Conservation (phyloP, 768 basidiomycete genomes). For the Amanita jacksonii region DNA sequence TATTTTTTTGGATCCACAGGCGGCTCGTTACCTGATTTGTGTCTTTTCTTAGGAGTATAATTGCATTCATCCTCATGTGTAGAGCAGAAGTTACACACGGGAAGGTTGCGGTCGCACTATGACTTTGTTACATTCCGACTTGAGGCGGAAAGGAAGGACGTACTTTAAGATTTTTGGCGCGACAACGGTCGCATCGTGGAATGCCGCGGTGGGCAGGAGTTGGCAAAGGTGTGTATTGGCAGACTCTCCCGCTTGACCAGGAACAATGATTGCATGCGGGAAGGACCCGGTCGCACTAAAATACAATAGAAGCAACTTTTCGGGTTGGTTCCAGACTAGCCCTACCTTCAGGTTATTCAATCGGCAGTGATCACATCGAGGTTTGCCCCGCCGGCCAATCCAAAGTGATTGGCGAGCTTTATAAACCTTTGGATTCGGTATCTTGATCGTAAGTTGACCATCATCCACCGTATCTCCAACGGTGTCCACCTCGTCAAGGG, state of each 20-base stretch:
- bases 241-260: slow-evolving; percentile 53
- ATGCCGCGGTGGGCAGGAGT: slow-evolving; percentile 71
- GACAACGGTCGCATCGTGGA: slow-evolving; percentile 65
- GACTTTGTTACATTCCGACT: neutral
- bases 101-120: slow-evolving; percentile 66
- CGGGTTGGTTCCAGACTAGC: too few relatives aligned
- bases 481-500: slow-evolving; percentile 27
- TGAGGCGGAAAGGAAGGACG: slow-evolving; percentile 12
- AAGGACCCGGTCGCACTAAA: slow-evolving; percentile 60
- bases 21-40: slow-evolving; percentile 33
- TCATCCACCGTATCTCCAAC: slow-evolving; percentile 35
- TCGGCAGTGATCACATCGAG: slow-evolving; percentile 66
- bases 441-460: slow-evolving; percentile 50
- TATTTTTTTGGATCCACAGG: slow-evolving; percentile 10
- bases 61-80: slow-evolving; percentile 51
- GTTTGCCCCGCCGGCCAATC: slow-evolving; percentile 68
- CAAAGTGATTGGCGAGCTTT: slow-evolving; percentile 64
- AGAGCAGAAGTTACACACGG: slow-evolving; percentile 60
- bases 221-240: slow-evolving; percentile 64
- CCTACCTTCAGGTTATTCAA: slow-evolving; percentile 62
- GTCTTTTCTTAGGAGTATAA: slow-evolving; percentile 65
- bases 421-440: slow-evolving; percentile 58
- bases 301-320: too few relatives aligned
- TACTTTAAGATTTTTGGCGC: slow-evolving; percentile 58
- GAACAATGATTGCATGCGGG: slow-evolving; percentile 67